Base-by-base conservation (phyloP, 768 basidiomycete species). In the Udeniomyces megalosporus region DNA sequence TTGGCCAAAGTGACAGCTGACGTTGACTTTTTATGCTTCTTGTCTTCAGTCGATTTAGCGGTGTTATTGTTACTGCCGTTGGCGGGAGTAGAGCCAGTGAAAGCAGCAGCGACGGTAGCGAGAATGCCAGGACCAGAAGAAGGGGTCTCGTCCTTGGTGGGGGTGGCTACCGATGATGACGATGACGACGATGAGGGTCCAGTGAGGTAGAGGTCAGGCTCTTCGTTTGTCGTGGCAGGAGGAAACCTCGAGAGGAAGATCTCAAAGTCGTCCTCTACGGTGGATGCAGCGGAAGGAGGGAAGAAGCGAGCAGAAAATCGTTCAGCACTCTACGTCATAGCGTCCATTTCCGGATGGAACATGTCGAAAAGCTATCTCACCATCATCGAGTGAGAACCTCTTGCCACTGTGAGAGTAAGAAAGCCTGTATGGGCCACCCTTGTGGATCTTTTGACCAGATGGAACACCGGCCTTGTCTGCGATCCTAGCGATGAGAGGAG, bases 341-440 rank as follows among this genome's bases (percentile, higher is more conserved):
- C 49, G 26, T 14, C 22, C 26, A 28, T 50, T 49, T 24, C n/a
- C 12, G 42, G 24, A 42, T 20, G 14, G 50, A 65, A 68, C 20
- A 56, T 45, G 32, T 1, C 15, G 17, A n/a, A 24, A 48, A 56
- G 57, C 24, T 38, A 56, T 71, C 76, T 69, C 69, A 85, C 90
- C 90, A 69, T 96, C 91, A 70, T 93, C 88, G 12, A 96, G 75
- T 69, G 86, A 85, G 87, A 87, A 95, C 53, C 87, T 72, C 0
- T 81, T 76, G 15, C 82, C 80, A 66, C 82, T 82, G 77, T 81
- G 91, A 65, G 85, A 81, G 70, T 96, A 96, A 69, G 90, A 88
- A 52, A 93, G 75, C 81, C 88, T 17, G 49, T 51, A 63, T n/a
- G n/a, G n/a, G 12, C 62, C 62, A n/a, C 53, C 57, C 47, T 62